phyloP scores from a whole-genome alignment of 768 basidiomycete genomes.

The Lactarius trivialis region DNA sequence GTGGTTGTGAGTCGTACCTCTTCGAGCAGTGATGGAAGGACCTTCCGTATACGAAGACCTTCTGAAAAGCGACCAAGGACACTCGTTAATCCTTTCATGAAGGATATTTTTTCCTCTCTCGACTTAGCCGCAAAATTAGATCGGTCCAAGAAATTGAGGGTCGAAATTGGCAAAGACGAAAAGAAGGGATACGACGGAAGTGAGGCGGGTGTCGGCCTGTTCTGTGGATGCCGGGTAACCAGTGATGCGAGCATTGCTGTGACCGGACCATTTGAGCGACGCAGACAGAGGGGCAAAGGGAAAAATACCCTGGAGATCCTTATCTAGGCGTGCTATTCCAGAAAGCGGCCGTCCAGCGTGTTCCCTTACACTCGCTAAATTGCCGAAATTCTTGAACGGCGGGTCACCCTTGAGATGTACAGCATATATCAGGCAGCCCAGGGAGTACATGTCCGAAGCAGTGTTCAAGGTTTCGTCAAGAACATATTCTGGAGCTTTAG shows the following conservation, averaged over 20 bases:
- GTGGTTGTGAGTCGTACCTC: conserved; percentile 51
- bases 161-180: conserved; percentile 91
- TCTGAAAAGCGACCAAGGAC: conserved; percentile 86
- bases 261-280: not conserved
- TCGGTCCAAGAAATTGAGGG: conserved; percentile 91
- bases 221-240: conserved; percentile 69
- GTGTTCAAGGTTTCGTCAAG: conserved; percentile 83
- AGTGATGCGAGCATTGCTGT: conserved; percentile 73
- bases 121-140: conserved; percentile 93
- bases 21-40: conserved; percentile 87
- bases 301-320: conserved; percentile 61
- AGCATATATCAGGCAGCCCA: conserved; percentile 87
- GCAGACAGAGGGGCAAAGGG: conserved; percentile 3
- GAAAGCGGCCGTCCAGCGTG: conserved; percentile 57
- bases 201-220: conserved; percentile 69
- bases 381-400: conserved; percentile 82
- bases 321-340: conserved; percentile 59
- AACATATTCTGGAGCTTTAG: conserved; percentile 88
- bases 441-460: conserved; percentile 87
- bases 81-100: conserved; percentile 81
- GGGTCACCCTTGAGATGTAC: conserved; percentile 85
- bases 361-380: conserved; percentile 60
- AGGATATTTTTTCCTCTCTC: conserved; percentile 91
- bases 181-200: conserved; percentile 88
- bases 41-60: conserved; percentile 78